phyloP scores from a whole-genome alignment of 2,329 filamentous ascomycete genomes.

The Zopfia rhizophila region DNA sequence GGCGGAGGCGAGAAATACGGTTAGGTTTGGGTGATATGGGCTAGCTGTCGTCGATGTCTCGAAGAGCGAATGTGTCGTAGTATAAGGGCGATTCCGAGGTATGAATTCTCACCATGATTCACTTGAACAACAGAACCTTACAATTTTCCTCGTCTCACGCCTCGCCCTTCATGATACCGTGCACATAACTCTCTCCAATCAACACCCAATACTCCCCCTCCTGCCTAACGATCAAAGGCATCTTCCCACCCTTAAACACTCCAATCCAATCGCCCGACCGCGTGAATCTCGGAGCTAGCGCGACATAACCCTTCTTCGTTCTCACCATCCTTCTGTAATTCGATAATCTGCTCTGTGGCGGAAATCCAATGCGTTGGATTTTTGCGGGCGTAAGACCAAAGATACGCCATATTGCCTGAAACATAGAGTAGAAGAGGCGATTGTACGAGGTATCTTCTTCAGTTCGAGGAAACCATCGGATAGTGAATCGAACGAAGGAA shows the following conservation, averaged over 20 bases:
- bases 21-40: no score
- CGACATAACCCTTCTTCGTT: conserved; percentile 29
- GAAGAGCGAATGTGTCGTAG: no score
- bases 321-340: conserved; percentile 24
- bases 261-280: conserved; percentile 22
- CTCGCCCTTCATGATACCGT: conserved; percentile 36
- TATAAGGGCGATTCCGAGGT: no score
- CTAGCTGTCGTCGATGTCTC: no score
- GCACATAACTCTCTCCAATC: conserved; percentile 34
- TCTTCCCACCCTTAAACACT: conserved; percentile 26
- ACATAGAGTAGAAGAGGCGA: conserved; percentile 19
- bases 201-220: conserved; percentile 3
- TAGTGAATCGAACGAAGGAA: conserved; percentile 13
- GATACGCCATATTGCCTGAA: conserved; percentile 15
- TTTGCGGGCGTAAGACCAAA: conserved; percentile 26
- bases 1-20: no score
- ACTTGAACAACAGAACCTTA: conserved; percentile 20
- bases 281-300: conserved; percentile 22
- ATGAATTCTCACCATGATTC: no score
- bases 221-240: conserved; percentile 25
- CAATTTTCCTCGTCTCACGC: conserved; percentile 8
- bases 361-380: conserved; percentile 22
- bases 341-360: conserved; percentile 15
- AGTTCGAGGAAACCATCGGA: conserved; percentile 19
- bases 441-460: conserved; percentile 21